These are phyloP conservation scores for Ascosphaera apis DNA, from an alignment of 2,329 filamentous ascomycete species.

Conservation along the genomic window DNA sequence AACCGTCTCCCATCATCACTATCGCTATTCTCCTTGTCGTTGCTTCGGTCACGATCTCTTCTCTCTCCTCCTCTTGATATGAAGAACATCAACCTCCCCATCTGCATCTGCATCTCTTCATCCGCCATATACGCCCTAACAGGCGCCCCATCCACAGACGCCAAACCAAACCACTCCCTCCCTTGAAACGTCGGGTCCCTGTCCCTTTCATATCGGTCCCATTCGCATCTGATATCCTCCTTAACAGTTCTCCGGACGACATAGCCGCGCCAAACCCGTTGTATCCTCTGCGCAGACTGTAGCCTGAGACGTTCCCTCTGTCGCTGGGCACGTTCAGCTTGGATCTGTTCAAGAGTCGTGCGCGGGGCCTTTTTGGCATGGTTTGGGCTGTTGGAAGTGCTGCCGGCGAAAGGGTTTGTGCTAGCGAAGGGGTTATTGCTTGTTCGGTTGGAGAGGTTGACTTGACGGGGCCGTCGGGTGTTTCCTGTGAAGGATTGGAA, in stretches of 20 bases:
- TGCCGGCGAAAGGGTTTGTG: slow-evolving; percentile 52
- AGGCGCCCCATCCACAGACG: too few relatives aligned
- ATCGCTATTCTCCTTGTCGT: slow-evolving; percentile 28
- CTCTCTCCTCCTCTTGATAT: too few relatives aligned
- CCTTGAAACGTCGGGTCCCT: too few relatives aligned
- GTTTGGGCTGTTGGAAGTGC: slow-evolving; percentile 31
- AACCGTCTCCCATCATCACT: slow-evolving; percentile 18
- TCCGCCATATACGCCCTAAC: slow-evolving; percentile 5
- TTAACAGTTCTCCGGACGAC: slow-evolving; percentile 35
- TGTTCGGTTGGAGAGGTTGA: slow-evolving; percentile 75
- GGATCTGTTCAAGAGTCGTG: slow-evolving; percentile 58
- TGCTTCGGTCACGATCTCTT: too few relatives aligned
- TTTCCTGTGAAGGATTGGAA: slow-evolving; percentile 79
- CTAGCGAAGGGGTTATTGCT: too few relatives aligned
- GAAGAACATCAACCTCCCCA: slow-evolving; percentile 47
- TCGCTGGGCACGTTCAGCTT: slow-evolving; percentile 60
- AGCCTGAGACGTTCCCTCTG: slow-evolving; percentile 60
- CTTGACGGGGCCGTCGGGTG: slow-evolving; percentile 65
- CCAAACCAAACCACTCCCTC: too few relatives aligned
- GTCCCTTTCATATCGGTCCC: slow-evolving; percentile 35
- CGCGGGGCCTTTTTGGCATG: slow-evolving; percentile 32
- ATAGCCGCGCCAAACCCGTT: slow-evolving; percentile 65
- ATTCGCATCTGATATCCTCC: slow-evolving; percentile 32
- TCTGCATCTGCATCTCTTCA: slow-evolving; percentile 17
- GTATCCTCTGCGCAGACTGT: slow-evolving; percentile 50